These are phyloP conservation scores for Kurtzmaniella natalensis DNA, from an alignment of 1,139 yeast species.

Conservation along the genomic window DNA sequence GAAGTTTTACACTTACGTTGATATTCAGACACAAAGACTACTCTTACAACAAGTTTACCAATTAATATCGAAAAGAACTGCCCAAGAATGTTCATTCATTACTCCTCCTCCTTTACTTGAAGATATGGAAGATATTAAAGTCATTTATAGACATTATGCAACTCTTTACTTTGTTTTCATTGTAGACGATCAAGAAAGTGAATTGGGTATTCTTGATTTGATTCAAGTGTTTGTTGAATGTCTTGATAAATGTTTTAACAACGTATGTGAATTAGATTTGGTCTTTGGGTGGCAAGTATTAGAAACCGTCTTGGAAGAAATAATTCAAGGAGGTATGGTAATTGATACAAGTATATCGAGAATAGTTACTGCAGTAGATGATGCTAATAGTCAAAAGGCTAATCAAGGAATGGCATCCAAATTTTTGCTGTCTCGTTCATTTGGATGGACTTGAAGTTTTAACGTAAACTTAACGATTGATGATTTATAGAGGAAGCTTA, in stretches of 20 bases:
- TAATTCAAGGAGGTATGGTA: conserved; percentile 98
- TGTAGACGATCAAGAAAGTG: conserved; percentile 94
- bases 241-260: conserved; percentile 84
- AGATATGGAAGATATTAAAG: conserved; percentile 75
- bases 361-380: conserved; percentile 78
- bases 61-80: conserved; percentile 60
- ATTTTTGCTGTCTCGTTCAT: conserved; percentile 5
- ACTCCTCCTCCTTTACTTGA: conserved; percentile 76
- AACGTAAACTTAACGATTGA: too few relatives aligned
- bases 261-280: conserved; percentile 91
- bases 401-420: conserved; percentile 2
- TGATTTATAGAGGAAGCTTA: too few relatives aligned
- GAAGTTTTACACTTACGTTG: conserved; percentile 91
- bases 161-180: conserved; percentile 91
- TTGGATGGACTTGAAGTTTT: conserved; percentile 5
- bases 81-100: conserved; percentile 75
- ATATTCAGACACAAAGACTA: conserved; percentile 67
- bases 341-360: conserved; percentile 83
- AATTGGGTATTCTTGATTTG: conserved; percentile 85
- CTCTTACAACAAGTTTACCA: conserved; percentile 73
- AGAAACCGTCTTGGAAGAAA: conserved; percentile 87
- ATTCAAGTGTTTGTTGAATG: conserved; percentile 97
- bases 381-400: conserved; percentile 48
- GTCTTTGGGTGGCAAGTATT: conserved; percentile 97
- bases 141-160: conserved; percentile 91